Base-by-base conservation (phyloP, 1,284 basidiomycete species). In the Sanguinoderma infundibulare region DNA sequence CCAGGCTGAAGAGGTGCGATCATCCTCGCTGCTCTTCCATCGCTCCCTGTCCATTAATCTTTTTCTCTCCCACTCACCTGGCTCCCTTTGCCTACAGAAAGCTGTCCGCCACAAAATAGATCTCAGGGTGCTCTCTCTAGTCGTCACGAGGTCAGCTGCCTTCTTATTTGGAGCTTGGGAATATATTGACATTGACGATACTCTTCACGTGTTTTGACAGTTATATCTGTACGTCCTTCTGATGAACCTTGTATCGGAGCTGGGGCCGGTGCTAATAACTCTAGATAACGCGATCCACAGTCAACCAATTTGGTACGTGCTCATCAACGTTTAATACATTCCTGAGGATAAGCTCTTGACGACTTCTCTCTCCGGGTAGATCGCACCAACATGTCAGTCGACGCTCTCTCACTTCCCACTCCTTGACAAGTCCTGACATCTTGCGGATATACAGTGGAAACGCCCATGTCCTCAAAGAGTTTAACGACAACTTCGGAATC, bases 401-500 rank as follows among this genome's bases (percentile, higher is more conserved):
- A 15, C 17, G 17, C 6, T 22, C 53, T 1, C 28, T 8, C n/a
- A n/a, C 20, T 15, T 44, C 46, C 3, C 28, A 30, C 1, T 15
- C 38, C 14, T 22, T 30, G 17, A 30, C 28, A 8, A 12, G 12
- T 22, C 12, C 53, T 40, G 39, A 40, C 20, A 10, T 35, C n/a
- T 20, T 34, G 5, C 4, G 6, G 2, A 8, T 6, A 3, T 42
- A 10, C 63, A 84, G 83, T 52, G 84, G 83, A 57, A 86, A 86
- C 64, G 83, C 81, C 0, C 84, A 85, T 69, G 79, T 83, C 10
- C 73, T 85, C 46, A 49, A 73, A 2, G 78, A 74, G 0, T 86
- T 86, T 72, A 85, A 86, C 64, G 69, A 79, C n/a, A 81, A 83
- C 65, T 86, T 75, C 67, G 83, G 78, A 15, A 80, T 85, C 55